These are phyloP conservation scores for Penicillium nordicum DNA, from an alignment of 2,329 filamentous ascomycete species.

Conservation along the genomic window DNA sequence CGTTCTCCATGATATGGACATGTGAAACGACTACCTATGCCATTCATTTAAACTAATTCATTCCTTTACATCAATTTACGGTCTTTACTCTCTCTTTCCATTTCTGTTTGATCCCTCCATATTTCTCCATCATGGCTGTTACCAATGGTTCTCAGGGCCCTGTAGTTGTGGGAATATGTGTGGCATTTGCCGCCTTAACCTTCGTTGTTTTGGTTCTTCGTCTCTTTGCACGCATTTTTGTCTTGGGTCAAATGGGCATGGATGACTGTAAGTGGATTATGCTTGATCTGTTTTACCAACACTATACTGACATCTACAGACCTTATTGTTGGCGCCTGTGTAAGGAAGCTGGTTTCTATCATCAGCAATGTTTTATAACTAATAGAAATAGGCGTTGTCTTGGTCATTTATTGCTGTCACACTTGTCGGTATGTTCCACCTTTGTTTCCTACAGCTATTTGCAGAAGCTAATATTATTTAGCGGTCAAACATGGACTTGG, in stretches of 20 bases:
- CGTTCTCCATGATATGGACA: neutral
- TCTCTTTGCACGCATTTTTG: slow-evolving; percentile 40
- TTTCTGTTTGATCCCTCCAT: neutral
- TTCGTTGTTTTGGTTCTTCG: slow-evolving; percentile 38
- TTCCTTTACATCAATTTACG: neutral
- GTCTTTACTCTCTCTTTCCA: neutral
- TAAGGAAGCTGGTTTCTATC: slow-evolving; percentile 15
- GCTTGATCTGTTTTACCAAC: neutral
- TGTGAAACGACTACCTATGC: slow-evolving; percentile 1
- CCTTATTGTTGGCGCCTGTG: slow-evolving; percentile 31
- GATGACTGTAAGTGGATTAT: slow-evolving; percentile 30
- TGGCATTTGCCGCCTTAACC: slow-evolving; percentile 40
- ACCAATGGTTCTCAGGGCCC: slow-evolving; percentile 33
- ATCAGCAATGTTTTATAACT: neutral
- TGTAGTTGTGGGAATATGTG: slow-evolving; percentile 32
- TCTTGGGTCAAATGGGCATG: slow-evolving; percentile 31
- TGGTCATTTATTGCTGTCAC: slow-evolving; percentile 39
- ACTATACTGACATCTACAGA: slow-evolving; percentile 20
- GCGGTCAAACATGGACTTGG: slow-evolving; percentile 23
- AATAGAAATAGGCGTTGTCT: slow-evolving; percentile 27
- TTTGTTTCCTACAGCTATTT: neutral
- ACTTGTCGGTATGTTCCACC: slow-evolving; percentile 28
- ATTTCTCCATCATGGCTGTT: slow-evolving; percentile 18
- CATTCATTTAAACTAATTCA: slow-evolving; percentile 1
- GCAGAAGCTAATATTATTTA: slow-evolving; percentile 4